Conservation (phyloP, 2,329 filamentous ascomycete genomes). For the Polytolypa hystricis region DNA sequence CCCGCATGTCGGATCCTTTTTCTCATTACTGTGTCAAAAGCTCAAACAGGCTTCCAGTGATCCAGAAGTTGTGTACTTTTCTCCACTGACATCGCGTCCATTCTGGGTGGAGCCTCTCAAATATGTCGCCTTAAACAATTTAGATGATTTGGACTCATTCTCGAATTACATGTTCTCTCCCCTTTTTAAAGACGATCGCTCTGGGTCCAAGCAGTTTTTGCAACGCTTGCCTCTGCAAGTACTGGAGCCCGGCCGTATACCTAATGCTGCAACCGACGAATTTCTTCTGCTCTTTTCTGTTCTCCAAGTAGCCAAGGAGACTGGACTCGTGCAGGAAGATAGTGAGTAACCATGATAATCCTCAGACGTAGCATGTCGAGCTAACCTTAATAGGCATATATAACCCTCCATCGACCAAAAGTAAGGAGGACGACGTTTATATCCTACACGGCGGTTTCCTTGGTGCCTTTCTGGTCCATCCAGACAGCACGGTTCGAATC, state of each 20-base stretch:
- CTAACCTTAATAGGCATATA: slow-evolving; percentile 8
- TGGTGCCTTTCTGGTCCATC: slow-evolving; percentile 31
- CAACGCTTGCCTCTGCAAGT: slow-evolving; percentile 43
- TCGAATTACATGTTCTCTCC: slow-evolving; percentile 27
- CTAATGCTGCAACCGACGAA: slow-evolving; percentile 40
- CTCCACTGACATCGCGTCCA: slow-evolving; percentile 10
- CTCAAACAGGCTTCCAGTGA: slow-evolving; percentile 6
- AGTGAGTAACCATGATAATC: too few relatives aligned
- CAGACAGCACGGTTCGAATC: slow-evolving; percentile 56
- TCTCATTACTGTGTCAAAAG: slow-evolving; percentile 11
- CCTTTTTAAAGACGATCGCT: slow-evolving; percentile 23
- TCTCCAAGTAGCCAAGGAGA: slow-evolving; percentile 61
- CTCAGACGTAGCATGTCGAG: background rate
- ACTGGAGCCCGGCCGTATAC: slow-evolving; percentile 36
- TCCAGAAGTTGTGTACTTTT: slow-evolving; percentile 3
- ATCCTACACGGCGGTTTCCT: slow-evolving; percentile 26
- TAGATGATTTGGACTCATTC: slow-evolving; percentile 25
- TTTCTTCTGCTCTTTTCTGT: slow-evolving; percentile 53
- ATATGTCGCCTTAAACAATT: slow-evolving; percentile 25
- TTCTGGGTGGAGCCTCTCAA: slow-evolving; percentile 29
- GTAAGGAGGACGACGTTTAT: slow-evolving; percentile 13
- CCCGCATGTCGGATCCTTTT: slow-evolving; percentile 9
- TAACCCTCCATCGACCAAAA: background rate
- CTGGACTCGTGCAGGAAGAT: slow-evolving; percentile 58
- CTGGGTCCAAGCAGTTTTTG: slow-evolving; percentile 40